Evolutionary conservation across 1,284 basidiomycete genomes (phyloP).

Genomic region (Ustilago bromivora): DNA sequence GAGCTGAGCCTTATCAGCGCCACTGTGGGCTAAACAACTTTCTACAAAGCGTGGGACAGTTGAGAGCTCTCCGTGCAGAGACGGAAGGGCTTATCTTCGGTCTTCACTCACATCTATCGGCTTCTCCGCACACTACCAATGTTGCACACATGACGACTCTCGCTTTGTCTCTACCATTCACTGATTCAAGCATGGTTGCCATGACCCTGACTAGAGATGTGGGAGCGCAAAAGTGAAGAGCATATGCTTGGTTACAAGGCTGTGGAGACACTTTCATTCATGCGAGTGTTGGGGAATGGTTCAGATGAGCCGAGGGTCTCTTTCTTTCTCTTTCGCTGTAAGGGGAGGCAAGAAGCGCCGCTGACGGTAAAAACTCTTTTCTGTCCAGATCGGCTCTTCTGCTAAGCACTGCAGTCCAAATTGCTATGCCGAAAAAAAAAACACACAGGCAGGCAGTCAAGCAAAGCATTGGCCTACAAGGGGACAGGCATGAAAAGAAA

Average conservation of each 20-base stretch:
- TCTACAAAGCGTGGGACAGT: not conserved
- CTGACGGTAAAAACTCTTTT: conserved; percentile 12
- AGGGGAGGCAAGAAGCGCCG: conserved; percentile 5
- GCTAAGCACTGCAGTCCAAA: not conserved
- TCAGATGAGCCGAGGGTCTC: conserved; percentile 6
- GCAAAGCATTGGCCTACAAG: not conserved
- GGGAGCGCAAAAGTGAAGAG: not conserved
- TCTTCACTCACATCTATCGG: not conserved
- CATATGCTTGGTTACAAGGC: conserved; percentile 14
- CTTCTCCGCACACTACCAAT: not conserved
- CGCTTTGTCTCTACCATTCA: conserved; percentile 3
- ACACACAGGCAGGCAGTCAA: too few species aligned
- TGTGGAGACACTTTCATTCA: not conserved
- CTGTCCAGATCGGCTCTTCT: not conserved
- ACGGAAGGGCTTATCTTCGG: conserved; percentile 4
- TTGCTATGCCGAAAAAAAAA: not conserved
- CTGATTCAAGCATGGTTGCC: not conserved
- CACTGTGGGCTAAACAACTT: not conserved
- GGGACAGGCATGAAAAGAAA: not conserved
- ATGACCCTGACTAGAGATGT: not conserved
- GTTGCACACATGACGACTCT: conserved; percentile 4
- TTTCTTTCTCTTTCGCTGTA: not conserved
- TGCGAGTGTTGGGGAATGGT: conserved; percentile 4
- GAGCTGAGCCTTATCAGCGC: not conserved
- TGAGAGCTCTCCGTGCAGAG: not conserved